These are phyloP conservation scores for Fusarium sp. DNA, from an alignment of 2,329 filamentous ascomycete genomes.

Conservation along the genomic window DNA sequence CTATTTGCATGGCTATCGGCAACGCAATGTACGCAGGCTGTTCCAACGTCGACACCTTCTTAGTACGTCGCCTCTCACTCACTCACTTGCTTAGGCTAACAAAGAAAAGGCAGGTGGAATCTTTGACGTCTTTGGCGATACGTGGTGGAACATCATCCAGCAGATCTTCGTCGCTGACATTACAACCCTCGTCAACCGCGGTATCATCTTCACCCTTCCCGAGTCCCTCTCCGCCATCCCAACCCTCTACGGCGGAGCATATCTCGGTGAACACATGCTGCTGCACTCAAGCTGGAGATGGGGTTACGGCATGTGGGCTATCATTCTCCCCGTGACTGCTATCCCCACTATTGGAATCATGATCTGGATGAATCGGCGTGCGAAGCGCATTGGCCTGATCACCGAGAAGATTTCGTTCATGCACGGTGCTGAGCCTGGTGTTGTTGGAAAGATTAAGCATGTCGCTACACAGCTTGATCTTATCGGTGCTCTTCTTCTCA, in stretches of 20 bases:
- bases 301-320: slow-evolving; percentile 31
- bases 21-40: slow-evolving; percentile 30
- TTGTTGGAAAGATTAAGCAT: not conserved
- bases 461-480: slow-evolving; percentile 14
- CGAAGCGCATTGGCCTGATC: slow-evolving; percentile 3
- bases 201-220: slow-evolving; percentile 25
- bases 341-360: slow-evolving; percentile 26
- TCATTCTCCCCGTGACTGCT: slow-evolving; percentile 7
- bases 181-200: slow-evolving; percentile 27
- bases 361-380: slow-evolving; percentile 26
- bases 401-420: slow-evolving; percentile 1
- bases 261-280: slow-evolving; percentile 28
- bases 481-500: slow-evolving; percentile 16
- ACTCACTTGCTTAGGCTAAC: not conserved
- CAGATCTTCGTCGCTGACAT: slow-evolving; percentile 34
- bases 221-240: slow-evolving; percentile 31
- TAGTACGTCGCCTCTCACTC: not conserved
- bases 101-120: slow-evolving; percentile 17
- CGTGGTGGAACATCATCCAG: slow-evolving; percentile 32
- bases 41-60: slow-evolving; percentile 25
- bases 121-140: slow-evolving; percentile 24
- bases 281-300: slow-evolving; percentile 21
- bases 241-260: slow-evolving; percentile 29
- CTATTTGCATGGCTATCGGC: slow-evolving; percentile 18
- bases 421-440: not conserved